Conservation (phyloP, 2,329 filamentous ascomycete genomes). For the Domatiomyces catenatus region DNA sequence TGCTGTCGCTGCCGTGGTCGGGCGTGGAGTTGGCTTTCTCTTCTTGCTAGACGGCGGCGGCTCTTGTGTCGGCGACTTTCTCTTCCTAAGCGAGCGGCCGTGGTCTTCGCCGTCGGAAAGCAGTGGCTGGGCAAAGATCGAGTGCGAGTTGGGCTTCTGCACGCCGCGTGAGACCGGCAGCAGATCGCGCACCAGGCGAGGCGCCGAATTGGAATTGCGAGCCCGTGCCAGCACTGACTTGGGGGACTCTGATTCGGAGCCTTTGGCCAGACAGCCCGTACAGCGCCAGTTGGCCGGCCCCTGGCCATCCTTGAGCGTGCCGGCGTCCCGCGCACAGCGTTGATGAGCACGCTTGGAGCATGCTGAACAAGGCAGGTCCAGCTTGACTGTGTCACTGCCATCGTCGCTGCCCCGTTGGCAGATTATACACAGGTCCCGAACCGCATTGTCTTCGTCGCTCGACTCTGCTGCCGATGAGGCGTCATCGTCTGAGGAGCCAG, state of each 20-base stretch:
- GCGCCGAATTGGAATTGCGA: slow-evolving; percentile 46
- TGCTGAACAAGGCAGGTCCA: slow-evolving; percentile 57
- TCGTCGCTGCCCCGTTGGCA: slow-evolving; percentile 76
- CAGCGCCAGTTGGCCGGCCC: slow-evolving; percentile 15
- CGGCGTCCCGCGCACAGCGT: slow-evolving; percentile 67
- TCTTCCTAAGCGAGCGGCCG: slow-evolving; percentile 63
- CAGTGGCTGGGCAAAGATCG: slow-evolving; percentile 40
- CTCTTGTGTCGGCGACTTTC: slow-evolving; percentile 61
- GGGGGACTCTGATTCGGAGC: slow-evolving; percentile 30
- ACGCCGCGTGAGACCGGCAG: slow-evolving; percentile 52
- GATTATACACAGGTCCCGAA: slow-evolving; percentile 40
- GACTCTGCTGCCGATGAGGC: neutral
- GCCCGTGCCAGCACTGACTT: slow-evolving; percentile 27
- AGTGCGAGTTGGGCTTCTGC: slow-evolving; percentile 55
- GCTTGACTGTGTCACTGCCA: slow-evolving; percentile 64
- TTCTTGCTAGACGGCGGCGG: slow-evolving; percentile 17
- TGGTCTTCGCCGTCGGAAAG: slow-evolving; percentile 39
- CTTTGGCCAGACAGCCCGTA: slow-evolving; percentile 29
- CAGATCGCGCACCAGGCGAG: slow-evolving; percentile 55
- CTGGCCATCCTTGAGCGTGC: slow-evolving; percentile 37
- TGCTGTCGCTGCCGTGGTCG: slow-evolving; percentile 5
- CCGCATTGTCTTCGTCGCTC: slow-evolving; percentile 1
- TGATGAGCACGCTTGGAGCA: slow-evolving; percentile 82
- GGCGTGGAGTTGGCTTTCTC: slow-evolving; percentile 11
- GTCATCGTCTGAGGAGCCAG: slow-evolving; percentile 1